Base-by-base conservation (phyloP, 192 early-diverging fungal genomes). In the Mortierella hygrophila region DNA sequence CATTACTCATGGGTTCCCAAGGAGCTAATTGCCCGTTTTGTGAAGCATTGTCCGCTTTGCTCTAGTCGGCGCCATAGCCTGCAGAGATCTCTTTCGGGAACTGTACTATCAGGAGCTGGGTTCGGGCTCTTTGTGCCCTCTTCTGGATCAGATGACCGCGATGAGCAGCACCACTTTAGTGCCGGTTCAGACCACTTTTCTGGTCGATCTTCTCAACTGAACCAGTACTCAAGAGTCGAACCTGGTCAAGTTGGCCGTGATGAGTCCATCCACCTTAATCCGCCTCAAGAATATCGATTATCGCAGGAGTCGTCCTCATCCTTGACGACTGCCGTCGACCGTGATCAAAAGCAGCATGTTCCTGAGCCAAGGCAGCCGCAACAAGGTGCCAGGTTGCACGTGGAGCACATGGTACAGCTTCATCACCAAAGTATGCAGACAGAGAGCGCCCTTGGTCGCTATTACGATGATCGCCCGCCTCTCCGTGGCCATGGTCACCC, bases 1-100 rank as follows among this genome's bases (percentile, higher is more conserved):
- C 72, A 84, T 29, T 88, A 81, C 69, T 88, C 88, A 10, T 88
- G 88, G 88, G 85, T 88, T 0, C 88, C 88, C 8, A 88, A 88
- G 60, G 88, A 88, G 69, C 68, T 88, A 13, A 88, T 88, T 70
- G 88, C 88, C 0, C 83, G 88, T 6, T 88, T 88, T 77, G 88
- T 88, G 13, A 74, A 84, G 26, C 77, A 85, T 41, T 88, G 88
- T 54, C 82, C 88, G 21, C 76, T 88, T 26, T 88, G 88, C 38
- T 85, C 80, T 29, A 81, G 78, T 42, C 79, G 83, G 3, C 82
- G 88, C 35, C 82, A 89, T 47, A 79, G 88, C 18, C 77, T 79
- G 5, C 86, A 89, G 18, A 72, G 82, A 68, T 57, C 77, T n/a
- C 37, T 26, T 63, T 42, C 75, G 42, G 38, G 46, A 46, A 63